Conservation (phyloP, 176 grass and related monocot species). For the Aegilops sharonensis region DNA sequence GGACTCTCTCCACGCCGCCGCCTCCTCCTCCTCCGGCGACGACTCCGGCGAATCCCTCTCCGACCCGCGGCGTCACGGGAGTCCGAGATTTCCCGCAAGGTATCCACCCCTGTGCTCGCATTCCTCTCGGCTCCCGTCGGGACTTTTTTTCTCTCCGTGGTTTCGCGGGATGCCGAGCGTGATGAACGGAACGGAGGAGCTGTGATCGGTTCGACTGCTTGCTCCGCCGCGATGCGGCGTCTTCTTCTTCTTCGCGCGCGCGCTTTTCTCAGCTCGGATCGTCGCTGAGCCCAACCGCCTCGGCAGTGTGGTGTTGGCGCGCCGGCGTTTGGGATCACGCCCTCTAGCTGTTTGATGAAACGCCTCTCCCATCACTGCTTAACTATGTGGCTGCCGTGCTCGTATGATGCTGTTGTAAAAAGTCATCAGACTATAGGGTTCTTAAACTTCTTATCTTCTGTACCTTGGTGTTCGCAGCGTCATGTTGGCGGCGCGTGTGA, state of each 20-base stretch:
- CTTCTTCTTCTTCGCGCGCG: too few species aligned
- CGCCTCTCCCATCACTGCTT: neutral
- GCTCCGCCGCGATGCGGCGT: too few species aligned
- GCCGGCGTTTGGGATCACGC: neutral
- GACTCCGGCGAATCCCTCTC: neutral
- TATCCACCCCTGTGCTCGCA: neutral
- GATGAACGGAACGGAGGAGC: too few species aligned
- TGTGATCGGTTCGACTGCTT: too few species aligned
- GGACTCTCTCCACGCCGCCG: neutral
- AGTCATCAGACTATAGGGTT: neutral
- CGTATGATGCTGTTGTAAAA: neutral
- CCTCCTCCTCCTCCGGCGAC: too few species aligned
- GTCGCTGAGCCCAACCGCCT: too few species aligned
- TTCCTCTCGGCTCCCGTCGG: neutral
- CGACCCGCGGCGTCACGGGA: too few species aligned
- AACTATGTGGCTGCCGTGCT: neutral
- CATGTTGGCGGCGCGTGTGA: constrained; percentile 67
- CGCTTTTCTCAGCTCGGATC: too few species aligned
- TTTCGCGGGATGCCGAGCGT: too few species aligned
- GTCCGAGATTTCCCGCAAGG: neutral
- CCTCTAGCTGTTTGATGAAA: constrained; percentile 22
- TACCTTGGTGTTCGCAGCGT: neutral
- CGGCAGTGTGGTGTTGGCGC: neutral
- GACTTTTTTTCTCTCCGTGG: too few species aligned
- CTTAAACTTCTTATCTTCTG: neutral